These are phyloP conservation scores for Penicillium argentinense DNA, from an alignment of 495 filamentous ascomycete species.

Conservation along the genomic window DNA sequence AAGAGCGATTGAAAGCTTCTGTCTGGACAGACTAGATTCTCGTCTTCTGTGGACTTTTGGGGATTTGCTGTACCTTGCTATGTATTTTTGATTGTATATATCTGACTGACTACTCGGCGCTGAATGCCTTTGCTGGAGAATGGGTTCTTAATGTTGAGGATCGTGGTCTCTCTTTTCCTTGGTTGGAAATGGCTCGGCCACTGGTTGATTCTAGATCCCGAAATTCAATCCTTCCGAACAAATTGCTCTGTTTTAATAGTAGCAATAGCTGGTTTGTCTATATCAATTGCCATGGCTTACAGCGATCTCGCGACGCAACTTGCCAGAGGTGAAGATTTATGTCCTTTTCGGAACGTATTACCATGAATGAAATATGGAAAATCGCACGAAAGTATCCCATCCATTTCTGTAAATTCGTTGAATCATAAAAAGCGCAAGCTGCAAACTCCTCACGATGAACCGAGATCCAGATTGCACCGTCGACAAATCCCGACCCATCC, in stretches of 20 bases:
- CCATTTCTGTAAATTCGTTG: constrained; percentile 17
- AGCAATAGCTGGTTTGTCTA: not conserved
- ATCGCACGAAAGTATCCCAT: not conserved
- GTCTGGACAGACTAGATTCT: constrained; percentile 75
- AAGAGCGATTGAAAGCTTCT: constrained; percentile 67
- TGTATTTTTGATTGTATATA: constrained; percentile 14
- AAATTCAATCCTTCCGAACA: too few species aligned
- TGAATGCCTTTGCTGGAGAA: too few species aligned
- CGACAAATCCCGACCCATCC: too few species aligned
- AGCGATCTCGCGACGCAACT: not conserved
- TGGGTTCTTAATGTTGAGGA: too few species aligned
- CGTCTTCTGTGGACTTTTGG: not conserved
- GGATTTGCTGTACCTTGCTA: not conserved
- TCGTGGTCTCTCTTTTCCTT: too few species aligned
- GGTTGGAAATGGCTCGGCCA: too few species aligned
- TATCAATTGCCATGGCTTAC: not conserved
- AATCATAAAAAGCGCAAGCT: constrained; percentile 17
- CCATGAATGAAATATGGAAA: constrained; percentile 4
- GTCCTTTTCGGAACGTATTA: not conserved
- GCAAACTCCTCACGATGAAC: constrained; percentile 5
- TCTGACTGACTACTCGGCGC: constrained; percentile 9
- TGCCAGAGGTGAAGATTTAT: not conserved
- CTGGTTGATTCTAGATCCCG: too few species aligned
- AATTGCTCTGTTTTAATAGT: not conserved
- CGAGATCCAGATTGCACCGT: too few species aligned